Base-by-base conservation (phyloP, 352 stramenopile genomes). In the Peronospora belbahrii region DNA sequence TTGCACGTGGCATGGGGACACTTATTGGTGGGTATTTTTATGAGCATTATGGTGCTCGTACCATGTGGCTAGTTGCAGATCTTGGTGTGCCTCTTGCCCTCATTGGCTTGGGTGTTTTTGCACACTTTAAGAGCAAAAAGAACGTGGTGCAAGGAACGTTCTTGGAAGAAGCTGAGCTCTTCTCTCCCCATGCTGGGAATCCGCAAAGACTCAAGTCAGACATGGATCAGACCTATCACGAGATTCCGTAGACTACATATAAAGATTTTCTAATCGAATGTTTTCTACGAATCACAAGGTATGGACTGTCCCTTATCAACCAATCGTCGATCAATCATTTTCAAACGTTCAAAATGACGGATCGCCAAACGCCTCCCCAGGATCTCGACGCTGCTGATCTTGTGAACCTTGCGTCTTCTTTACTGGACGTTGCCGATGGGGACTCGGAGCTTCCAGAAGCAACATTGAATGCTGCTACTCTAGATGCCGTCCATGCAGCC, bases 21-120 rank as follows among this genome's bases (percentile, higher is more conserved):
- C 60, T 91, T 17, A 62, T 88, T 10, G 76, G 80, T 10, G 80
- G 80, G 31, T 86, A 74, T 57, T 74, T 91, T 18, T 91, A 88
- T 63, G 58, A 91, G 39, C 44, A 73, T 57, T 85, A 78, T 44
- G 75, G 70, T 9, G 68, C 74, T 1, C 59, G 54, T 22, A 70
- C 48, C 2, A 86, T 91, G 74, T 91, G 80, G 77, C 44, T 80
- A 14, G 55, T 81, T 24, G 74, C 76, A 2, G 72, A 85, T 36
- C 40, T 85, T 4, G 74, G 74, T 14, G 80, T 88, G 34, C 80
- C 80, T 0, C 59, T 88, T 11, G 67, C 74, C 19, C 59, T 87
- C 8, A 6, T 82, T 2, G 70, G 67, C 10, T 44, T 91, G 4
- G 54, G 48, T 3, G 36, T 68, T 15, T 91, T 88, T 42, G 73